A percentile compares a stretch with the other conserved stretches of the same genome.
Conservation (phyloP, 1,284 basidiomycete species). For the Fomes fomentarius region DNA sequence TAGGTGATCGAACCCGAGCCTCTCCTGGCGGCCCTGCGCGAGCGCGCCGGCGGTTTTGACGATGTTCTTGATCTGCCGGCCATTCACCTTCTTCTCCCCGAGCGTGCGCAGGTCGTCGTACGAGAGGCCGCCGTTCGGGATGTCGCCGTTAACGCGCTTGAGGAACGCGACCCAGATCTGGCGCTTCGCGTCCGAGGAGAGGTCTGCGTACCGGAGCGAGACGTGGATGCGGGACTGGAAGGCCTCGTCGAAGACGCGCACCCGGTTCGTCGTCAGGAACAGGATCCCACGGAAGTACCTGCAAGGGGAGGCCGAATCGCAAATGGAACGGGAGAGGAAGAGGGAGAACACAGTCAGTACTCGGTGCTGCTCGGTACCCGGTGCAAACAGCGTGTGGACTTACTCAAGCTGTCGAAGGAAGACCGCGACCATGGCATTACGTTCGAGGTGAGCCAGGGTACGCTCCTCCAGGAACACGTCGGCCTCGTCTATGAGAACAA, state of each 20-base stretch:
- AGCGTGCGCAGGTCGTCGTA: conserved; percentile 48
- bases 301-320: background rate
- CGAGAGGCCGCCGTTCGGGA: conserved; percentile 38
- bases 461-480: conserved; percentile 65
- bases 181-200: conserved; percentile 50
- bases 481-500: conserved; percentile 64
- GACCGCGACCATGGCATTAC: conserved; percentile 70
- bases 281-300: conserved; percentile 70
- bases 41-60: conserved; percentile 63
- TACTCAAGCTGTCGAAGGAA: conserved; percentile 37
- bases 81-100: conserved; percentile 56
- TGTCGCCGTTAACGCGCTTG: conserved; percentile 44
- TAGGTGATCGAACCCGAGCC: conserved; percentile 51
- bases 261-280: conserved; percentile 70
- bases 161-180: conserved; percentile 67
- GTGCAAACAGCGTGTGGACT: background rate
- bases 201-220: conserved; percentile 61
- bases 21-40: conserved; percentile 50
- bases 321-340: background rate
- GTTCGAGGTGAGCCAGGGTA: conserved; percentile 57
- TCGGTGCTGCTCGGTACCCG: background rate
- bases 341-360: background rate
- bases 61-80: conserved; percentile 68
- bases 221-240: conserved; percentile 71
- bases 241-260: conserved; percentile 67